Evolutionary conservation across 2,329 filamentous ascomycete genomes (phyloP).

Genomic region (Pseudofabraea citricarpa): DNA sequence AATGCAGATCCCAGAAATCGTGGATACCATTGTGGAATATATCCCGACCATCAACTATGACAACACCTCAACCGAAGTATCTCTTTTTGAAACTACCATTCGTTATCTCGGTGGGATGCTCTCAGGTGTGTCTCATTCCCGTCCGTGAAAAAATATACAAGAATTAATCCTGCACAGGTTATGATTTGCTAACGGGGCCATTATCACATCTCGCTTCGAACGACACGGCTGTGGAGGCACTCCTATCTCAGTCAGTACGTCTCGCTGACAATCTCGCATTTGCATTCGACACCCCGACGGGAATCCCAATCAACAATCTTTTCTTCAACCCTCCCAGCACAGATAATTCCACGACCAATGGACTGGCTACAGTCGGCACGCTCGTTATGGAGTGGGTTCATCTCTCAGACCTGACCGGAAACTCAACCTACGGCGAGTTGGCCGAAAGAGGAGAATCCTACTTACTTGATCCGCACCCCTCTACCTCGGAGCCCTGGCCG

Average conservation of each 20-base stretch:
- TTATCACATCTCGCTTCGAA: conserved; percentile 45
- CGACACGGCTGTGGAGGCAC: conserved; percentile 39
- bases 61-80: conserved; percentile 54
- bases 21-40: conserved; percentile 66
- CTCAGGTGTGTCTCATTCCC: conserved; percentile 50
- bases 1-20: conserved; percentile 64
- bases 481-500: conserved; percentile 65
- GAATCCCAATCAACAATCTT: conserved; percentile 68
- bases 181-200: conserved; percentile 69
- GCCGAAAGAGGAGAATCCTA: conserved; percentile 64
- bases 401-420: conserved; percentile 68
- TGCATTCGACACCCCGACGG: conserved; percentile 72
- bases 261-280: conserved; percentile 71
- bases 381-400: conserved; percentile 81
- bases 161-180: conserved; percentile 35
- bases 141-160: background rate
- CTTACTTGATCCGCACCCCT: conserved; percentile 61
- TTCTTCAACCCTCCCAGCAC: conserved; percentile 49
- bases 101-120: conserved; percentile 79
- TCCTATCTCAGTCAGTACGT: conserved; percentile 62
- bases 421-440: conserved; percentile 61
- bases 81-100: conserved; percentile 87
- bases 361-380: conserved; percentile 72
- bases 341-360: conserved; percentile 54
- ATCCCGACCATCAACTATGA: conserved; percentile 69